Evolutionary conservation across 768 basidiomycete genomes (phyloP), one percentile per base, ranked within the genome.

Genomic region (Leccinellum luteum): DNA sequence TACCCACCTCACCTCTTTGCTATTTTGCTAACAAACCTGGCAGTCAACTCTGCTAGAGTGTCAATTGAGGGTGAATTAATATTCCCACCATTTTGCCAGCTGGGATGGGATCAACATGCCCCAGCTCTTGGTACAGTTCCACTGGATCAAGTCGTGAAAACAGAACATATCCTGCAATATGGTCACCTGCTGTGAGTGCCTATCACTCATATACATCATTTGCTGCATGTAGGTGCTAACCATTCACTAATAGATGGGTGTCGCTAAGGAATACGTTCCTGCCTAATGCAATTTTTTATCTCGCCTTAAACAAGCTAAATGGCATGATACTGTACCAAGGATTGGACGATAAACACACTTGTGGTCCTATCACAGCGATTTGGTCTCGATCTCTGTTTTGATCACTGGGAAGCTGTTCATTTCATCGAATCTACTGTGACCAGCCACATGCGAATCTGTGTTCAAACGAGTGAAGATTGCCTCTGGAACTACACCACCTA

Each of bases 291-390:
- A 27, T 47, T 8, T 47, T 47, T 12, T 2, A 15, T 8, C 45
- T 47, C 15, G 45, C 25, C 15, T 15, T 15, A 47, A 3, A 47
- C 7, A 47, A 47, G 45, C 25, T 47, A 3, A 7, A 14, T 2
- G 45, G 45, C 8, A 49, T 12, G 4, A 10, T 8, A 10, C 25
- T 5, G 2, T 10, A 49, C n/a, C 6, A 19, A 4, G 38, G 21
- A 17, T 12, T 3, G 6, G 1, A 53, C 7, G 7, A 0, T 4
- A 23, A 25, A 14, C 14, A 51, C 51, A 8, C 49, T 63, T 13
- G 54, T 57, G 4, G 35, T 63, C 0, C 57, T 63, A 3, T 47
- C 38, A 14, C n/a, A 41, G 38, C 17, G 38, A n/a, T 41, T 41
- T 9, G n/a, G n/a, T 41, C n/a, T 41, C 2, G n/a, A 41, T 4